Base-by-base conservation (phyloP, 1,284 basidiomycete species). In the Xanthoconium separans region DNA sequence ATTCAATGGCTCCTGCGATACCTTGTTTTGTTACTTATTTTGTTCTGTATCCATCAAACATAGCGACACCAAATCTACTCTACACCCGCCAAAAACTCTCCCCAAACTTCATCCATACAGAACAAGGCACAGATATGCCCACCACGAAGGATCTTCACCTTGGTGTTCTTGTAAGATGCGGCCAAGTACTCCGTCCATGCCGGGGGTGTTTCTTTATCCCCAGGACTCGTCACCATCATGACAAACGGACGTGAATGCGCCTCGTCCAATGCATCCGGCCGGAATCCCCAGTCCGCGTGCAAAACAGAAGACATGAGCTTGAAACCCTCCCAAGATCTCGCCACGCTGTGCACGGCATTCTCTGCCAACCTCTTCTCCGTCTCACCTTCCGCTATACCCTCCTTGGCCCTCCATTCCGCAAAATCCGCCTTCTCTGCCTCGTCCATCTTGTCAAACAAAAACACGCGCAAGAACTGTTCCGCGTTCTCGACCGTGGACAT, bases 241-340 rank as follows among this genome's bases (percentile, higher is more conserved):
- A 82, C 74, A 2, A 74, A 75, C 34, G 74, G 74, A 46, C 63
- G 68, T 41, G 72, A 65, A 56, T 80, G 76, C n/a, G 71, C 73
- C 40, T 73, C 75, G 58, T 81, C 76, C 45, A 81, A 63, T 7
- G 60, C 58, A 31, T 68, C 65, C 9, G 79, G 78, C 30, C 59
- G 60, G 56, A 80, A 80, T 2, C 75, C 79, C 83, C 83, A 85
- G 54, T 79, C 78, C 24, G 76, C 75, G 46, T 83, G 79, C 48
- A 80, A 66, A 40, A 80, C 66, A 24, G 69, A 61, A 6, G 75
- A 55, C 44, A 75, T 61, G 48, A 78, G 75, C 57, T 77, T 65
- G 59, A 81, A 81, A 2, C 83, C 83, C 48, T 74, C 74, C 81
- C 81, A 84, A 47, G 77, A 72, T 33, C 64, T 71, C 18, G 72